Evolutionary conservation across 2,329 filamentous ascomycete species (phyloP).

Genomic region (Hansfordia pulvinata): DNA sequence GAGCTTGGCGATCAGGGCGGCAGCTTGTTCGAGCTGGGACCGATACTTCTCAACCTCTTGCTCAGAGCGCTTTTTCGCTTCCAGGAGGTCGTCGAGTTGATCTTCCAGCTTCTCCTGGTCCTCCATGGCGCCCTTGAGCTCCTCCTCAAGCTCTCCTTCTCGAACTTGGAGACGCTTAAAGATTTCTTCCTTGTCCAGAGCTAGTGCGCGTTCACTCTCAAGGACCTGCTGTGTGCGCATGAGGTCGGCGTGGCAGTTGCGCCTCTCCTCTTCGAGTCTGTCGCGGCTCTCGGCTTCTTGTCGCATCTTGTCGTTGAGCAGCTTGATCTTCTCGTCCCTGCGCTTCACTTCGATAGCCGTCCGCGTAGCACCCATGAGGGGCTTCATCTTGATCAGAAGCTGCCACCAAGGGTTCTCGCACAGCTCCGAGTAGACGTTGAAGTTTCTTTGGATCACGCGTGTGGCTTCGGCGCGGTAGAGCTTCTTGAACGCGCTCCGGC

Average conservation of each 20-base stretch:
- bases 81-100: slow-evolving; percentile 77
- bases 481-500: slow-evolving; percentile 80
- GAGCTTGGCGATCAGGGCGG: slow-evolving; percentile 69
- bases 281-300: slow-evolving; percentile 62
- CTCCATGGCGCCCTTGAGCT: slow-evolving; percentile 79
- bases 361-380: slow-evolving; percentile 79
- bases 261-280: slow-evolving; percentile 78
- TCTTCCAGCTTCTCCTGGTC: slow-evolving; percentile 92
- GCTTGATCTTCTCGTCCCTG: slow-evolving; percentile 82
- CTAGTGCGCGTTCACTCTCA: slow-evolving; percentile 89
- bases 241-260: slow-evolving; percentile 77
- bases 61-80: slow-evolving; percentile 79
- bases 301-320: slow-evolving; percentile 73
- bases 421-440: slow-evolving; percentile 80
- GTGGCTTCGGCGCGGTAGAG: slow-evolving; percentile 92
- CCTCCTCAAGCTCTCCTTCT: slow-evolving; percentile 87
- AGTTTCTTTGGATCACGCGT: slow-evolving; percentile 86
- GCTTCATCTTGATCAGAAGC: slow-evolving; percentile 88
- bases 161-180: slow-evolving; percentile 89
- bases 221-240: slow-evolving; percentile 84
- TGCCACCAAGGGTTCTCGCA: slow-evolving; percentile 97
- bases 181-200: slow-evolving; percentile 96
- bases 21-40: slow-evolving; percentile 81
- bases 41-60: slow-evolving; percentile 69
- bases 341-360: slow-evolving; percentile 91